A percentile compares a stretch with the other conserved stretches of the same genome.
Conservation (phyloP, 2,329 filamentous ascomycete species). For the Corinectria fuckeliana region DNA sequence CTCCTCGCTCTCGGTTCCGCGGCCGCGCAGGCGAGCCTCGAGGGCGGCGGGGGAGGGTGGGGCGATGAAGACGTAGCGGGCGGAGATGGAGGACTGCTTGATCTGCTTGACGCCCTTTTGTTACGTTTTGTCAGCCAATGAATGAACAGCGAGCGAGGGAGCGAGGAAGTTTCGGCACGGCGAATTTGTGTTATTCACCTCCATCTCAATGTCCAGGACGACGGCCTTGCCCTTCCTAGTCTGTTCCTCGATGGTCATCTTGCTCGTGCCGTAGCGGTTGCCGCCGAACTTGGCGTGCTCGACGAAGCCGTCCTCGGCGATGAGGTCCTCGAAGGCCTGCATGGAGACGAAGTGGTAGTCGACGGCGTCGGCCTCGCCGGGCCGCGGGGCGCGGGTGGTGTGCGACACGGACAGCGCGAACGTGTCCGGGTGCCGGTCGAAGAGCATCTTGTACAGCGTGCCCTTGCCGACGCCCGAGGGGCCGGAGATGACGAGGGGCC, state of each 20-base stretch:
- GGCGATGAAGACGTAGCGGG: conserved; percentile 84
- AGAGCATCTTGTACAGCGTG: conserved; percentile 76
- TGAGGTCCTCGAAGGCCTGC: conserved; percentile 70
- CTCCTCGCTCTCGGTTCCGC: conserved; percentile 79
- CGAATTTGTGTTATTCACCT: too few species aligned
- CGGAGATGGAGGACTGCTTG: conserved; percentile 74
- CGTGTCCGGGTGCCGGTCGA: conserved; percentile 59
- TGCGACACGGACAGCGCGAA: conserved; percentile 70
- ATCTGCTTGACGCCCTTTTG: conserved; percentile 96
- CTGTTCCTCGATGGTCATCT: conserved; percentile 78
- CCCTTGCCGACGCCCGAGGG: conserved; percentile 83
- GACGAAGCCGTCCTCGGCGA: conserved; percentile 75
- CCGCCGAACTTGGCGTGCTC: conserved; percentile 86
- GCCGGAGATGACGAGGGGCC: conserved; percentile 79
- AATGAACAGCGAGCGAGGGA: not conserved
- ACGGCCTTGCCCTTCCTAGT: conserved; percentile 74
- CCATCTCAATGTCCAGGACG: conserved; percentile 96
- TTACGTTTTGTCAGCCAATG: conserved; percentile 64
- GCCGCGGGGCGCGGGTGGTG: conserved; percentile 81
- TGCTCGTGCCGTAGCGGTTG: conserved; percentile 87
- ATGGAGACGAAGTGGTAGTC: conserved; percentile 81
- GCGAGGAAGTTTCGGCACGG: too few species aligned
- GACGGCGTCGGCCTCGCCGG: conserved; percentile 75
- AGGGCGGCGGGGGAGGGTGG: conserved; percentile 79
- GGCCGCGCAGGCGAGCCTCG: conserved; percentile 75